Conservation (phyloP, 257 asterid species). For the Rehmannia glutinosa region DNA sequence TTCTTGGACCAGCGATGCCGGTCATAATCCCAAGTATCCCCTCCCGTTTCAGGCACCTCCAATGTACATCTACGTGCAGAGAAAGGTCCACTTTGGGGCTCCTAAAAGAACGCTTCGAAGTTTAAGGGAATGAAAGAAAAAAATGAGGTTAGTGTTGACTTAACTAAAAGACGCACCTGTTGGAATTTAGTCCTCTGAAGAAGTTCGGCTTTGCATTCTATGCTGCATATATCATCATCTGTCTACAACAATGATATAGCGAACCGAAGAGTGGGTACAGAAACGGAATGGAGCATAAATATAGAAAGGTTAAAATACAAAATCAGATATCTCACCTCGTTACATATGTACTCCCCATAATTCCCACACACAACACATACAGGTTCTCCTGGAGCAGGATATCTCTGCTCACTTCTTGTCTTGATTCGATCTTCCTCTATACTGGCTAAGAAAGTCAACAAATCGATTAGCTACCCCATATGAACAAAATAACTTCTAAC, state of each 20-base stretch:
- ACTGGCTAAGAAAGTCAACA: constrained; percentile 34
- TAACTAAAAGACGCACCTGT: constrained; percentile 40
- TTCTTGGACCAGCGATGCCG: constrained; percentile 65
- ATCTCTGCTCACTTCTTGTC: constrained; percentile 61
- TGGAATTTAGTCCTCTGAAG: constrained; percentile 41
- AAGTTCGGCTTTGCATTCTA: constrained; percentile 71
- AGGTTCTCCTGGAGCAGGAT: constrained; percentile 81
- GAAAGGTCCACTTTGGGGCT: constrained; percentile 26
- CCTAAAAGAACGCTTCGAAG: constrained; percentile 35
- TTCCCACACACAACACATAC: constrained; percentile 73
- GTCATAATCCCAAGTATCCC: constrained; percentile 57
- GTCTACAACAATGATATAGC: constrained; percentile 43
- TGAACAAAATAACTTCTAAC: background rate
- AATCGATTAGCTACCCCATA: constrained; percentile 13
- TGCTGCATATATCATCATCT: constrained; percentile 82
- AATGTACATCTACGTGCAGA: constrained; percentile 35
- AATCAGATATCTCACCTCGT: constrained; percentile 49
- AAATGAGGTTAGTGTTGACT: constrained; percentile 4
- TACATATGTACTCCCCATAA: constrained; percentile 86
- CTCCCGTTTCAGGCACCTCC: constrained; percentile 67
- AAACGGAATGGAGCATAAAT: constrained; percentile 1
- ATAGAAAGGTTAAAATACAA: background rate
- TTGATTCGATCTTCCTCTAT: constrained; percentile 41
- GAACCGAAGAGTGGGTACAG: constrained; percentile 9
- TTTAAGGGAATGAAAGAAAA: constrained; percentile 2